Evolutionary conservation across 768 basidiomycete species (phyloP), one percentile per base, ranked within the genome.

Genomic region (Gloeopeniophorella convolvens): DNA sequence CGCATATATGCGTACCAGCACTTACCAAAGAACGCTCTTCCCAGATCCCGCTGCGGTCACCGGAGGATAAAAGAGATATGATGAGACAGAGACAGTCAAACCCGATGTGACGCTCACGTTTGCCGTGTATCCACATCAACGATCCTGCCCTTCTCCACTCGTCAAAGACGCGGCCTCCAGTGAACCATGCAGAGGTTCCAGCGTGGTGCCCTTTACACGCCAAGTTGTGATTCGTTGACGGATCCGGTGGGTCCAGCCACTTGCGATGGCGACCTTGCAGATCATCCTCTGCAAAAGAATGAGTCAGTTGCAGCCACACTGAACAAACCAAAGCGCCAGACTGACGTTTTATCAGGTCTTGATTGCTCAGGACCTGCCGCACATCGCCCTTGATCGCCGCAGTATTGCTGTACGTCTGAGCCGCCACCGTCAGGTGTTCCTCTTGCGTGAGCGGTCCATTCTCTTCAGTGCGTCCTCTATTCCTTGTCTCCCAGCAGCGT

Each of bases 381-480:
- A n/a, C n/a, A 47, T 45, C 51, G 13, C 47, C 27, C 39, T 42
- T 36, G 23, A 37, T 36, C 5, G 15, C 16, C 15, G 13, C 39
- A n/a, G 39, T 32, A 11, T 39, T 51, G 7, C 18, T 36, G 40
- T 0, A 47, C 45, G 35, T 50, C 23, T 50, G 35, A 9, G 33
- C 26, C 18, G 34, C 28, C 3, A 34, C 21, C 15, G 18, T 42
- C 3, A 33, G 33, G 21, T 33, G 33, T 30, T 52, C 51, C 1
- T 52, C 51, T 1, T 26, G 15, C 0, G 51, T 52, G 18, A 52
- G 46, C 13, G 26, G 18, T 47, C 45, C 24, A 52, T 4, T 12
- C 40, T 24, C 2, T 46, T n/a, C 1, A 46, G 27, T 0, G 35
- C 27, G 0, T 20, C 11, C 26, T 46, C 39, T 1, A 52, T 8